A percentile compares a stretch with the other conserved stretches of the same genome.
These are phyloP conservation scores for Ceratobasidium sp. DNA, from an alignment of 1,284 basidiomycete species.

Conservation along the genomic window DNA sequence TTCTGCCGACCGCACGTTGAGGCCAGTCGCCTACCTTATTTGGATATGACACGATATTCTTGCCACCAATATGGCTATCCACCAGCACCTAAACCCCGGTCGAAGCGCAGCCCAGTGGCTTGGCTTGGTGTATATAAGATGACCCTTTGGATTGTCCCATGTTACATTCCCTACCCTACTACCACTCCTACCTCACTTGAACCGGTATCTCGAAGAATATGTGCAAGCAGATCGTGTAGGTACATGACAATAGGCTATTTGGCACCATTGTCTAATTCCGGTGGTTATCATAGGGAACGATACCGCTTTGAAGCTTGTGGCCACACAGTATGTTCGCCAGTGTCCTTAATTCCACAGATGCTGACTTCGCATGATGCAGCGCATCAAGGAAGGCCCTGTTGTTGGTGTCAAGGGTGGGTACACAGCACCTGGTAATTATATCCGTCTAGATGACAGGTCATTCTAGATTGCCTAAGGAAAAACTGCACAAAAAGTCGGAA, in stretches of 20 bases:
- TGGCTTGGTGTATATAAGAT: neutral
- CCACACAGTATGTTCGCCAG: constrained; percentile 8
- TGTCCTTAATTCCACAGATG: neutral
- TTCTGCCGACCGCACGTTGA: neutral
- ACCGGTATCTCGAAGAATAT: neutral
- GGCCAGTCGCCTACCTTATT: neutral
- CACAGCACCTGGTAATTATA: neutral
- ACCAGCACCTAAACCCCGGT: neutral
- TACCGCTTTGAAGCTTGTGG: constrained; percentile 23
- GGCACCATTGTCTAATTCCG: neutral
- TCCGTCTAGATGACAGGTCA: neutral
- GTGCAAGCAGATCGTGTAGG: constrained; percentile 35
- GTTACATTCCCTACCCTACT: neutral
- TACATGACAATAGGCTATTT: neutral
- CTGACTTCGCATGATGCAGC: neutral
- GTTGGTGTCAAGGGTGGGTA: constrained; percentile 22
- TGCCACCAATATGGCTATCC: neutral
- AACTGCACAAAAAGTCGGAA: constrained; percentile 30
- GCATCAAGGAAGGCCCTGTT: constrained; percentile 19
- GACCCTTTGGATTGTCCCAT: neutral
- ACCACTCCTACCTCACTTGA: neutral
- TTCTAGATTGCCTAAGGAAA: constrained; percentile 16
- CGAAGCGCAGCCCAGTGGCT: neutral
- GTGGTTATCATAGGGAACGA: constrained; percentile 6
- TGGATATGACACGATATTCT: neutral